Base-by-base conservation (phyloP, 345 rosid species). In the Mallotus nudiflorus region DNA sequence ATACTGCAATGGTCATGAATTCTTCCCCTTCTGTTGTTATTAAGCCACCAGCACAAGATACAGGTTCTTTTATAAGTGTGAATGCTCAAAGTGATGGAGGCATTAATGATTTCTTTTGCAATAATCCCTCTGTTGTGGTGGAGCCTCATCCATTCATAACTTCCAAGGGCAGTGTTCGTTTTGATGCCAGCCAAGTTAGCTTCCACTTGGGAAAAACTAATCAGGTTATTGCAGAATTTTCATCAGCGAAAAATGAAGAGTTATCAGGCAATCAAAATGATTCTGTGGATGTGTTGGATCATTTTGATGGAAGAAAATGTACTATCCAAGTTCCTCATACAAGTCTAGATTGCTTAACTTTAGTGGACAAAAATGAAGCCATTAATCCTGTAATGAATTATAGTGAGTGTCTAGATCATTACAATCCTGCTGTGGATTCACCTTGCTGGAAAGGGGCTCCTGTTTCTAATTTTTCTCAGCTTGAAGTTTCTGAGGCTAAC, bases 401-500 rank as follows among this genome's bases (percentile, higher is more conserved):
- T 65, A 73, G 79, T 9, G 85, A 88, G 45, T 74, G 58, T 75
- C 58, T 80, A 13, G 88, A 84, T 81, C 74, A 78, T 73, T 68
- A 46, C 71, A 58, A 65, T 70, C 85, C 51, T 74, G 70, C 80
- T 60, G 82, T 75, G 81, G 95, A 77, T 73, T 85, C 89, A 35
- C 88, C 86, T 25, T 85, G 87, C 84, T 86, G 83, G 81, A 84
- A 61, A 76, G 88, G 85, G 71, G 88, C 85, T 69, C 74, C 75
- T 2, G 69, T 72, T 68, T 73, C 83, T 59, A 79, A 64, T 71
- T 68, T 59, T 67, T 73, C 79, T 57, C 72, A 77, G 53, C 73
- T 66, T 62, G 77, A 78, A 75, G 61, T 71, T 75, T 73, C 75
- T 42, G 75, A 74, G 55, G 54, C 60, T 50, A 67, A 72, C 25